phyloP scores from a whole-genome alignment of 768 basidiomycete species.

The Suillus variegatus region DNA sequence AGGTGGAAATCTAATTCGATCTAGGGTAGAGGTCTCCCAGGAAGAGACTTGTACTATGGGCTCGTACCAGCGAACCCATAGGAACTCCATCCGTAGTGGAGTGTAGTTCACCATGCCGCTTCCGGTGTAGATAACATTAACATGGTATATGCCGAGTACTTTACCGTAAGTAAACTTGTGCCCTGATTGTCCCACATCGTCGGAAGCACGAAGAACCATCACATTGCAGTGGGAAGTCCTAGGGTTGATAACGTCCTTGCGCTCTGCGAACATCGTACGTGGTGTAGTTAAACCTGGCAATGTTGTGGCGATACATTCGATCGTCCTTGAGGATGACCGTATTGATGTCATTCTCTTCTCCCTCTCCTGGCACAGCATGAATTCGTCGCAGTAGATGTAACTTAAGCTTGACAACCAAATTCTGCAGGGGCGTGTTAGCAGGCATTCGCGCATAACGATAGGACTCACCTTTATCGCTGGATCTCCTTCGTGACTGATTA shows the following conservation, averaged over 20 bases:
- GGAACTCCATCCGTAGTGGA: not conserved
- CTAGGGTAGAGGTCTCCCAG: not conserved
- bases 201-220: not conserved
- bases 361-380: too few relatives aligned
- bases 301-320: not conserved
- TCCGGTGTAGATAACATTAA: slow-evolving; percentile 2
- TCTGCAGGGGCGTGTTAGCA: too few relatives aligned
- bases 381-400: too few relatives aligned
- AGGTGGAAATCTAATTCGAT: slow-evolving; percentile 1
- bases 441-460: accelerated
- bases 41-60: not conserved
- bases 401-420: too few relatives aligned
- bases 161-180: not conserved
- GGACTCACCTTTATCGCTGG: too few relatives aligned
- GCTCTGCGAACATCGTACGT: slow-evolving; percentile 1
- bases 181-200: too few relatives aligned
- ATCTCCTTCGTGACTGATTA: too few relatives aligned
- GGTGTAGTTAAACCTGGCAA: slow-evolving; percentile 4
- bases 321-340: not conserved
- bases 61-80: not conserved
- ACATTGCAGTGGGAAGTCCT: not conserved
- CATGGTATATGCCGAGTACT: slow-evolving; percentile 10
- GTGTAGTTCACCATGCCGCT: not conserved
- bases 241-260: slow-evolving; percentile 1
- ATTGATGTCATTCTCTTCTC: slow-evolving; percentile 42